phyloP scores from a whole-genome alignment of 768 basidiomycete species.

The Suillus americanus region DNA sequence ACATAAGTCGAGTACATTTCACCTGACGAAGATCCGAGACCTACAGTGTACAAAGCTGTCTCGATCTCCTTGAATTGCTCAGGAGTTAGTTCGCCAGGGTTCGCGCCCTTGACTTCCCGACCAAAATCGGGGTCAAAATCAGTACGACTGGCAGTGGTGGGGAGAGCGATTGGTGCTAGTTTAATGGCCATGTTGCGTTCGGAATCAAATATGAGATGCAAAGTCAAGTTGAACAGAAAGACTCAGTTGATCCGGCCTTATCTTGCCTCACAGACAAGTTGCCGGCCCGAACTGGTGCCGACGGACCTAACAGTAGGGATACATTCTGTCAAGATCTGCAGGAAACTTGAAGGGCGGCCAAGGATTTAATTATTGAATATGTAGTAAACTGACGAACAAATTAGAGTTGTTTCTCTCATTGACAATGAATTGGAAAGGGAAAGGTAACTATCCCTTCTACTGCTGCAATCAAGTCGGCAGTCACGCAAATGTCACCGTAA shows the following conservation, averaged over 20 bases:
- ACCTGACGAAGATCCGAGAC: not conserved
- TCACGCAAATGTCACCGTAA: too few species aligned
- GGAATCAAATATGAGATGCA: slow-evolving; percentile 2
- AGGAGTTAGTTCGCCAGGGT: slow-evolving; percentile 61
- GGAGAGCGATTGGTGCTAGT: slow-evolving; percentile 64
- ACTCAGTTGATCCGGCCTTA: slow-evolving; percentile 3
- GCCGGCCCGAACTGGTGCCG: not conserved
- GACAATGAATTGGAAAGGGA: too few species aligned
- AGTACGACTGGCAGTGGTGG: slow-evolving; percentile 66
- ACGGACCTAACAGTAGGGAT: not conserved
- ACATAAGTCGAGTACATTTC: not conserved
- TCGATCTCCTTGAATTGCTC: slow-evolving; percentile 67
- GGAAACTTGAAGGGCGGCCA: not conserved
- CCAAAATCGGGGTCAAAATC: slow-evolving; percentile 70
- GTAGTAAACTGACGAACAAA: too few species aligned
- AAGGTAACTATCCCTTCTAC: too few species aligned
- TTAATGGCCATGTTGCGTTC: slow-evolving; percentile 60
- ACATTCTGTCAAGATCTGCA: not conserved
- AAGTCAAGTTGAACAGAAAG: slow-evolving; percentile 1
- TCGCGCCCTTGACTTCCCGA: slow-evolving; percentile 69
- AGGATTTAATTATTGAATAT: not conserved
- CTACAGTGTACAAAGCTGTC: slow-evolving; percentile 75
- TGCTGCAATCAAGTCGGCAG: too few species aligned
- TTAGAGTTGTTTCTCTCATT: too few species aligned
- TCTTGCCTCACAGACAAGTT: not conserved